Base-by-base conservation (phyloP, 257 asterid genomes). In the Gentiana straminea region DNA sequence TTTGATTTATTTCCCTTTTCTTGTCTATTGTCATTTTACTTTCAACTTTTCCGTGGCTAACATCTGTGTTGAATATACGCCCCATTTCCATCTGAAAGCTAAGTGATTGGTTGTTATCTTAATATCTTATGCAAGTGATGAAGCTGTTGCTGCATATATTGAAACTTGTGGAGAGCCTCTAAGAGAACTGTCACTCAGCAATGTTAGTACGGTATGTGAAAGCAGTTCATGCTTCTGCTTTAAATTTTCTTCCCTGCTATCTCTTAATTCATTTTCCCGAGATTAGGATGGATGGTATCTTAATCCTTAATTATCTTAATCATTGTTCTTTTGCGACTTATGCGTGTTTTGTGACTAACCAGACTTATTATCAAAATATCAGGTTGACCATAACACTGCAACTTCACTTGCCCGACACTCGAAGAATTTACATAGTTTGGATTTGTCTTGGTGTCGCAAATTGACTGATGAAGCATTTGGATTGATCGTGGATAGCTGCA, bases 61-160 rank as follows among this genome's bases (percentile, higher is more conserved):
- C 9, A 2, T 41, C 9, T 41, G 46, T 3, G 46, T 41, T 41
- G 7, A 3, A 10, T 5, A 10, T 41, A 10, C 9, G 46, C 7
- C 24, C 24, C 7, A 41, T 41, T 5, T 41, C 46, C 9, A 3
- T 41, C 7, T 1, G 34, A 13, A 51, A 39, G 49, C 37, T 36
- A 33, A 51, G 24, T 6, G 51, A 47, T 44, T 52, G 58, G 55
- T 49, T 39, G 41, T 61, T 63, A 54, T 45, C 32, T 49, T 24
- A 38, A 66, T 58, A 54, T 76, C 49, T 55, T 66, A 46, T 56
- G 52, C 45, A 76, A 90, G 96, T 68, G 98, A 90, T 72, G 95
- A 82, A 84, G 98, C 91, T 67, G 69, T 90, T 74, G 96, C 96
- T 61, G 98, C 98, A 62, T 90, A 77, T 62, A 78, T 90, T 57